Evolutionary conservation across 257 asterid genomes (phyloP), one percentile per base, ranked within the genome.

Genomic region (Petunia axillaris): DNA sequence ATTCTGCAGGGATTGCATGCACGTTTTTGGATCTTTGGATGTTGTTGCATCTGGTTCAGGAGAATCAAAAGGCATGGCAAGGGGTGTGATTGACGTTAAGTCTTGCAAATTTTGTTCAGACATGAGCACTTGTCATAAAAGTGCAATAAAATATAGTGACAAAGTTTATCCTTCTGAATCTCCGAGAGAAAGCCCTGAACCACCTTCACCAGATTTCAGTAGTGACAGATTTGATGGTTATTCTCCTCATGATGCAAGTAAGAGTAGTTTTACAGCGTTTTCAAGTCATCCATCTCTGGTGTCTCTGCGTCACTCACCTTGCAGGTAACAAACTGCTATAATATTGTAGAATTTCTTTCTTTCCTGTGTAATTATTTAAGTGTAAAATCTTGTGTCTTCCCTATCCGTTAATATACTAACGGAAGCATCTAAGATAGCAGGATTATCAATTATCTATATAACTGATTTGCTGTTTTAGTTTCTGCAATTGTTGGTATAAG

Each of bases 141-240:
- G 84, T 77, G 85, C 81, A 64, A 83, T 85, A 81, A 91, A 80
- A 82, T 86, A 90, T 86, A 82, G 89, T 76, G 93, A 89, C 79
- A 91, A 92, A 87, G 74, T 95, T 79, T 80, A 92, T 84, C 98
- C 98, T 54, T 89, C 92, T 64, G 98, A 92, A 81, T 92, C 96
- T 78, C 94, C 97, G 1, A 87, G 93, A 76, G 87, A 82, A 84
- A 88, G 91, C 90, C 91, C 95, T 6, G 96, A 93, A 82, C 94
- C 94, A 57, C 90, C 89, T 25, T 93, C 97, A 80, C 97, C 98
- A 50, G 82, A 86, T 91, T 93, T 90, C 85, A 88, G 90, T 87
- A 93, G 87, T 83, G 98, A 91, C 87, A 80, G 85, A 78, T 83
- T 89, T 81, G 91, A 81, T 74, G 90, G 79, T 78, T 76, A 82